phyloP scores from a whole-genome alignment of 768 basidiomycete species.

The Cubamyces lactineus region DNA sequence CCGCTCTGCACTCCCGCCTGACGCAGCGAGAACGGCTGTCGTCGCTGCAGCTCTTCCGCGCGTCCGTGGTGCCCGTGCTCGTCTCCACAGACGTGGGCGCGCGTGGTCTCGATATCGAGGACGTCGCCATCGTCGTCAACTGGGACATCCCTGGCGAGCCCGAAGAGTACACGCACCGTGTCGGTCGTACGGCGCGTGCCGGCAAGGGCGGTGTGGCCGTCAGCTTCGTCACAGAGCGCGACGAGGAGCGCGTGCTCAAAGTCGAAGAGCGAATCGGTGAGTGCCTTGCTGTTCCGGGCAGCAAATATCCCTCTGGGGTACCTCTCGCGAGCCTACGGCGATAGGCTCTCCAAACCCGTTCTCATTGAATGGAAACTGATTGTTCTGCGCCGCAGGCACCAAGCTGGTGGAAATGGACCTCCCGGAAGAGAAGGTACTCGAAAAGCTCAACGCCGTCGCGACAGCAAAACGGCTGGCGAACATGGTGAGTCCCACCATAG shows the following conservation, averaged over 20 bases:
- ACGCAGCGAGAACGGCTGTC: conserved; percentile 88
- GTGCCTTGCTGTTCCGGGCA: conserved; percentile 32
- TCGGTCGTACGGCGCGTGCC: conserved; percentile 90
- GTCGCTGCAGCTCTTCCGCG: conserved; percentile 85
- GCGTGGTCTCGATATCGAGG: conserved; percentile 93
- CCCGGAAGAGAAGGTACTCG: conserved; percentile 80
- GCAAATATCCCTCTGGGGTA: too few relatives aligned
- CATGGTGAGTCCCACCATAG: conserved; percentile 64
- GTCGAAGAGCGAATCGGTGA: conserved; percentile 89
- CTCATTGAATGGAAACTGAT: not conserved
- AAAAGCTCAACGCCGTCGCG: conserved; percentile 85
- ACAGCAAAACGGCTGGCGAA: conserved; percentile 91
- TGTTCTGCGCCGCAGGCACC: conserved; percentile 50
- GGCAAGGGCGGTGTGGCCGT: conserved; percentile 89
- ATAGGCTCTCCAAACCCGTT: too few relatives aligned
- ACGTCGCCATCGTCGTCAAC: conserved; percentile 94
- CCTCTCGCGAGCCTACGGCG: too few relatives aligned
- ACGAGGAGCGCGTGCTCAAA: conserved; percentile 79
- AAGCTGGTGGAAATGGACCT: conserved; percentile 74
- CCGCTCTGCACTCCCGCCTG: conserved; percentile 90
- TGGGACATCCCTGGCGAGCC: conserved; percentile 93
- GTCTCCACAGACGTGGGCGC: conserved; percentile 96
- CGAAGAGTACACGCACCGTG: conserved; percentile 96
- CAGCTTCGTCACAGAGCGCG: conserved; percentile 93
- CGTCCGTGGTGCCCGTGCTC: conserved; percentile 85